A percentile compares a stretch with the other conserved stretches of the same genome.
These are phyloP conservation scores for Hypocreales sp. DNA, from an alignment of 2,329 filamentous ascomycete genomes.

Conservation along the genomic window DNA sequence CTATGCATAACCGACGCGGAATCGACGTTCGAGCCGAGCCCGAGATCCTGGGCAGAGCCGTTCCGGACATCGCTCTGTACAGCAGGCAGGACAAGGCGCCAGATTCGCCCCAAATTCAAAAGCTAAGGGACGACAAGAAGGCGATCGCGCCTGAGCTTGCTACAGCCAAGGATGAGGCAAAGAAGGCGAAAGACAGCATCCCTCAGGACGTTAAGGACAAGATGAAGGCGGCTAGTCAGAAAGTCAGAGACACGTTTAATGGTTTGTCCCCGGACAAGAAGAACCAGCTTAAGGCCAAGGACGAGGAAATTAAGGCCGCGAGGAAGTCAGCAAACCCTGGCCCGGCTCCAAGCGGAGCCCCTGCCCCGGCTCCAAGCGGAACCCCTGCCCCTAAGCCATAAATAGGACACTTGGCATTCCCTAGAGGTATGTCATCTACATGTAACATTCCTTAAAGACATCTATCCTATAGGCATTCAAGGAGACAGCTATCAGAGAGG, in stretches of 20 bases:
- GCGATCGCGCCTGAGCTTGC: not conserved
- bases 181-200: not conserved
- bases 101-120: not conserved
- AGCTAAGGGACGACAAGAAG: not conserved
- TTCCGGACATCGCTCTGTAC: not conserved
- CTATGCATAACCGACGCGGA: not conserved
- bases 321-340: not conserved
- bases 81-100: not conserved
- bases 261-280: not conserved
- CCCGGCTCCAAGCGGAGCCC: not conserved
- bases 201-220: not conserved
- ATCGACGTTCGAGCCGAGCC: not conserved
- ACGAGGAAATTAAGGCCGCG: not conserved
- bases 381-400: not conserved
- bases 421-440: too few species aligned
- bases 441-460: too few species aligned
- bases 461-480: too few species aligned
- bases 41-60: not conserved
- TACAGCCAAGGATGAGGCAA: not conserved
- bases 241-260: not conserved
- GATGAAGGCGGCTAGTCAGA: not conserved
- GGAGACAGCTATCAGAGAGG: too few species aligned
- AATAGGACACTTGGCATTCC: too few species aligned
- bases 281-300: not conserved
- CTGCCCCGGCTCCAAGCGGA: not conserved